Percentiles rank a stretch among this genome's conserved stretches.
phyloP scores from a whole-genome alignment of 1,284 basidiomycete species.

The Earliella scabrosa region DNA sequence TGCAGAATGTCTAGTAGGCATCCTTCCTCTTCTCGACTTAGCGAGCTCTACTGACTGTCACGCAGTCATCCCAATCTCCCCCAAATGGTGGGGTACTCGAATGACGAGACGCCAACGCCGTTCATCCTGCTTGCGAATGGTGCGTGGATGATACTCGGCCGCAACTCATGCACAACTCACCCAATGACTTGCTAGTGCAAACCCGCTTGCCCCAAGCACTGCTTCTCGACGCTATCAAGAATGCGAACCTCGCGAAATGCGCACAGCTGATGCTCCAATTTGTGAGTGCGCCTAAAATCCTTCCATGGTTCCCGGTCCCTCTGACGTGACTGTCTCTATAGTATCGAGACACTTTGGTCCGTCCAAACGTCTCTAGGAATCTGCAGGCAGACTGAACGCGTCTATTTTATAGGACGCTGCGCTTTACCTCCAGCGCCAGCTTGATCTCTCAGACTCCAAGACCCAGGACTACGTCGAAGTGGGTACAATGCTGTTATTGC shows the following conservation, averaged over 20 bases:
- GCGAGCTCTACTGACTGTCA: background rate
- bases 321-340: too few relatives aligned
- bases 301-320: too few relatives aligned
- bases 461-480: constrained; percentile 59
- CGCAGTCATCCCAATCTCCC: constrained; percentile 56
- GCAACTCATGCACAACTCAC: background rate
- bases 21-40: background rate
- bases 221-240: constrained; percentile 28
- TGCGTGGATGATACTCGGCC: constrained; percentile 19
- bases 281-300: constrained; percentile 16
- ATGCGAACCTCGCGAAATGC: constrained; percentile 41
- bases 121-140: constrained; percentile 57
- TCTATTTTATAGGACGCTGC: constrained; percentile 57
- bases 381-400: too few relatives aligned
- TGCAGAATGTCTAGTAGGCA: constrained; percentile 50
- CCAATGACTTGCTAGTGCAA: constrained; percentile 37
- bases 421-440: constrained; percentile 49
- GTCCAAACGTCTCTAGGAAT: constrained; percentile 2
- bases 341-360: constrained; percentile 51
- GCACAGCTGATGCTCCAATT: constrained; percentile 42
- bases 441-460: constrained; percentile 45
- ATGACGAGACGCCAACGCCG: constrained; percentile 48
- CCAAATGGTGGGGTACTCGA: constrained; percentile 56
- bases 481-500: background rate
- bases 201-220: constrained; percentile 39